These are phyloP conservation scores for Apiospora kogelbergensis DNA, from an alignment of 2,329 filamentous ascomycete species.

Conservation along the genomic window DNA sequence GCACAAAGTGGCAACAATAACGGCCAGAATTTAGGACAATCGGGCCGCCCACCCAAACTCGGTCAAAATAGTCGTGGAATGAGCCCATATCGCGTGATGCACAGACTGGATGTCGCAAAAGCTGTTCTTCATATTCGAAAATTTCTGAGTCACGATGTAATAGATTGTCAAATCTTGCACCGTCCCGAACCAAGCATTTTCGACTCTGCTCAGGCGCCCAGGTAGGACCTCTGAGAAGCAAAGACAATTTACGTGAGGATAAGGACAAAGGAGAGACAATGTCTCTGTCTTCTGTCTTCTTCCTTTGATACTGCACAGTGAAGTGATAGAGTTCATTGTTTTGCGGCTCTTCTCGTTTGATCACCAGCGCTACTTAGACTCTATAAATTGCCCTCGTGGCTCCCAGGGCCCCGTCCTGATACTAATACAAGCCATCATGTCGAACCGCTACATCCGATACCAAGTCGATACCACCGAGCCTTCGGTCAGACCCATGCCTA, in stretches of 20 bases:
- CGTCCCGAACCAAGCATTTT: not conserved
- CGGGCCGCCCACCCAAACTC: not conserved
- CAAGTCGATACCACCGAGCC: not conserved
- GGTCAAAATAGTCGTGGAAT: not conserved
- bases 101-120: not conserved
- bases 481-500: not conserved
- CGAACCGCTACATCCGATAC: constrained; percentile 2
- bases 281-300: not conserved
- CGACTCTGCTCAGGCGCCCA: not conserved
- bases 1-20: not conserved
- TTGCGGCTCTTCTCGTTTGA: not conserved
- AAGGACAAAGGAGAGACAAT: not conserved
- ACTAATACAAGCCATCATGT: not conserved
- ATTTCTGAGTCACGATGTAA: not conserved
- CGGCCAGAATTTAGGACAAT: constrained; percentile 2
- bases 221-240: not conserved
- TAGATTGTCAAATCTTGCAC: not conserved
- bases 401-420: not conserved
- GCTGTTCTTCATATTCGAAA: not conserved
- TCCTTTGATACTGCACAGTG: not conserved
- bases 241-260: not conserved
- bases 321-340: not conserved
- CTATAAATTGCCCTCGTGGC: not conserved
- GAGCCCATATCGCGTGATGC: constrained; percentile 5
- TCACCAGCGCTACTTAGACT: not conserved